Percentiles rank a stretch among this genome's conserved stretches.
Conservation (phyloP, 2,329 filamentous ascomycete species). For the Neopestalotiopsis sp. region DNA sequence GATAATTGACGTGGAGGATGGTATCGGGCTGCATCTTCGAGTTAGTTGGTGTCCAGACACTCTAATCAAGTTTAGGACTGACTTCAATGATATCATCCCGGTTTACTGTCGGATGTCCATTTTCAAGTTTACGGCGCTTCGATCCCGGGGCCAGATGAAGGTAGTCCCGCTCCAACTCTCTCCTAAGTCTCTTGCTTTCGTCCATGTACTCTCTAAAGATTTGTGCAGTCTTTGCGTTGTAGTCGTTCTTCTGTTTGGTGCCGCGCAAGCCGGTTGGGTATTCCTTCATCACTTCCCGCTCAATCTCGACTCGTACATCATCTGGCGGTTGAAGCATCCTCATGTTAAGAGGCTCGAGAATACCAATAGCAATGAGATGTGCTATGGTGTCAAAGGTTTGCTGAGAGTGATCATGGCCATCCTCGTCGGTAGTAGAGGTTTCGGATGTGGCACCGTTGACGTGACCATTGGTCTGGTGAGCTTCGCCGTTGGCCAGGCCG, state of each 20-base stretch:
- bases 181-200: conserved; percentile 30
- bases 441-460: conserved; percentile 45
- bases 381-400: conserved; percentile 57
- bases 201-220: conserved; percentile 29
- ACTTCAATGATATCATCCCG: conserved; percentile 16
- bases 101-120: conserved; percentile 34
- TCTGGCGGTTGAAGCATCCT: conserved; percentile 64
- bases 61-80: conserved; percentile 6
- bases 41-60: conserved; percentile 30
- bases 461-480: conserved; percentile 36
- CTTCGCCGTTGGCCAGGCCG: conserved; percentile 33
- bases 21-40: conserved; percentile 63
- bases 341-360: conserved; percentile 67
- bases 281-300: conserved; percentile 63
- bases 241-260: conserved; percentile 69
- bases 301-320: conserved; percentile 66
- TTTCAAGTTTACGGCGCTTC: conserved; percentile 60
- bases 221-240: conserved; percentile 43
- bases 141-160: conserved; percentile 23
- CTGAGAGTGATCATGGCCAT: conserved; percentile 32
- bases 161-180: conserved; percentile 27
- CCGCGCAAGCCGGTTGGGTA: conserved; percentile 62
- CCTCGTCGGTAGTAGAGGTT: conserved; percentile 16
- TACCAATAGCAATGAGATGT: conserved; percentile 66
- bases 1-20: conserved; percentile 80